These are phyloP conservation scores for Talaromyces ruber DNA, from an alignment of 495 filamentous ascomycete genomes.

Conservation along the genomic window DNA sequence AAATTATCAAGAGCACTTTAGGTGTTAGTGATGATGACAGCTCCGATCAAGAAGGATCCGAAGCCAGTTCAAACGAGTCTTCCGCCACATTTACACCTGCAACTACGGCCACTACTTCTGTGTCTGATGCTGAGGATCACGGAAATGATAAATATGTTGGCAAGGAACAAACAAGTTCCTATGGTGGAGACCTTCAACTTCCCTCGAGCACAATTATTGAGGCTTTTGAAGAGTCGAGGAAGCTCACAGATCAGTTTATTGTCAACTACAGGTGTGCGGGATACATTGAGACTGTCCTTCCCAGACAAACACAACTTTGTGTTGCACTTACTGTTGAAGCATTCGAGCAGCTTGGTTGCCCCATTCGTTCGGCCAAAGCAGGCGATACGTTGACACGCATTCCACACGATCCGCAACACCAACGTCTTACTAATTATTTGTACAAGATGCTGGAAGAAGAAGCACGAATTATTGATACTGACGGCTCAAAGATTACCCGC, in stretches of 20 bases:
- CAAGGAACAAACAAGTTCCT: background rate
- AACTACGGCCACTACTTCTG: background rate
- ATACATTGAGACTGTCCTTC: constrained; percentile 19
- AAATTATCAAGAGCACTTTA: background rate
- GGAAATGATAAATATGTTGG: background rate
- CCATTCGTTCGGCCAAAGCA: constrained; percentile 18
- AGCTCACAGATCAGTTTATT: constrained; percentile 29
- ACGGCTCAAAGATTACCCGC: constrained; percentile 24
- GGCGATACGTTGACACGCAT: constrained; percentile 29
- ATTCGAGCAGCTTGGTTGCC: constrained; percentile 33
- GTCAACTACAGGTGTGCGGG: constrained; percentile 24
- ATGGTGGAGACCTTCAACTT: constrained; percentile 10
- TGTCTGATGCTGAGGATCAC: background rate
- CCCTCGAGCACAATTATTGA: constrained; percentile 17
- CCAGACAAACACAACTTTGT: constrained; percentile 26
- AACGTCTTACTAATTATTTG: constrained; percentile 24
- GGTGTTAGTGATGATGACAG: background rate
- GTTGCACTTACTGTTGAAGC: constrained; percentile 31
- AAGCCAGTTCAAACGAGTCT: background rate
- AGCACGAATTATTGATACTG: constrained; percentile 28
- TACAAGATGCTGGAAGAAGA: constrained; percentile 35
- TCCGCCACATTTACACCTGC: background rate
- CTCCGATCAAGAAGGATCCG: constrained; percentile 1
- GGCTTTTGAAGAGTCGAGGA: constrained; percentile 21
- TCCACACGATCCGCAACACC: constrained; percentile 20